phyloP scores from a whole-genome alignment of 2,329 filamentous ascomycete genomes.

The Venturia oleaginea region DNA sequence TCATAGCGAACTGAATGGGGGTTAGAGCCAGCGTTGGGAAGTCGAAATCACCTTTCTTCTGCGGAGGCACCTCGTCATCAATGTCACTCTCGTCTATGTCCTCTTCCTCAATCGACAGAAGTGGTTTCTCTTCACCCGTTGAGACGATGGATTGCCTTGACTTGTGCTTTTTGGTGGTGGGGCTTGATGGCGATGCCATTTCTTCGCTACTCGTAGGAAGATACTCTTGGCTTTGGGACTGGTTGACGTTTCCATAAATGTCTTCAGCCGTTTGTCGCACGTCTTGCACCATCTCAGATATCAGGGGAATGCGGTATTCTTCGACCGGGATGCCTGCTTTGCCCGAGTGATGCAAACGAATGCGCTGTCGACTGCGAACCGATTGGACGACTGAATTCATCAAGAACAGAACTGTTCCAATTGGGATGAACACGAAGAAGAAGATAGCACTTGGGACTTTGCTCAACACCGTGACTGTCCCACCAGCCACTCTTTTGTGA shows the following conservation, averaged over 20 bases:
- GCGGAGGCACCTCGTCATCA: background rate
- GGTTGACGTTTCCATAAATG: conserved; percentile 65
- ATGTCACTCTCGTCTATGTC: background rate
- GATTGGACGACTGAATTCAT: conserved; percentile 71
- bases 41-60: conserved; percentile 23
- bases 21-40: conserved; percentile 70
- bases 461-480: conserved; percentile 34
- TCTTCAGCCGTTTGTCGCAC: conserved; percentile 69
- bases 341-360: conserved; percentile 65
- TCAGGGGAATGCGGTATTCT: conserved; percentile 64
- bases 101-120: background rate
- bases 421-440: conserved; percentile 61
- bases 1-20: conserved; percentile 75
- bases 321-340: conserved; percentile 57
- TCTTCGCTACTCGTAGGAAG: conserved; percentile 50
- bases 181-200: conserved; percentile 20
- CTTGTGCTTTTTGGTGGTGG: conserved; percentile 19
- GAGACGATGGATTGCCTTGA: conserved; percentile 10
- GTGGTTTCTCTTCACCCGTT: background rate
- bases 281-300: conserved; percentile 52
- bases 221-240: conserved; percentile 61
- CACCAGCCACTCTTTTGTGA: conserved; percentile 27
- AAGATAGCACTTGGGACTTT: conserved; percentile 42
- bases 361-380: conserved; percentile 62
- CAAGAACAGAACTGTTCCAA: conserved; percentile 63